phyloP scores from a whole-genome alignment of 1,284 basidiomycete genomes.

The Fomitopsis betulina region DNA sequence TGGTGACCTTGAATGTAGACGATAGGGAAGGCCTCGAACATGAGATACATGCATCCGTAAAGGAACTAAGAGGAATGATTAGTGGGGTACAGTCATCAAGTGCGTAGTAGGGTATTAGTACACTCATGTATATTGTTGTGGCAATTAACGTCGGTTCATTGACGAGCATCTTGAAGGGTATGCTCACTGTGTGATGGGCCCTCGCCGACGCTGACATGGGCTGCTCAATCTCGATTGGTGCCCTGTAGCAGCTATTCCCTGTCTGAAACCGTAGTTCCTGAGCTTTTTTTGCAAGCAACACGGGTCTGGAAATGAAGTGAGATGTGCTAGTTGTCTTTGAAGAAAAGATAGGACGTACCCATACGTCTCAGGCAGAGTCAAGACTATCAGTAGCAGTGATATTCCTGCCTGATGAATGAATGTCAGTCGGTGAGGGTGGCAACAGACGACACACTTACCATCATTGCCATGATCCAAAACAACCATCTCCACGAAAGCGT shows the following conservation, averaged over 20 bases:
- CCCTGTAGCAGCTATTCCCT: constrained; percentile 48
- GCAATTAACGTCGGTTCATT: constrained; percentile 40
- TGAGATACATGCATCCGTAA: constrained; percentile 34
- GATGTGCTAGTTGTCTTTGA: too few relatives aligned
- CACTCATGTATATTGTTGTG: constrained; percentile 24
- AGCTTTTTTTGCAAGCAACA: constrained; percentile 38
- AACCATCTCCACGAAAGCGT: constrained; percentile 64
- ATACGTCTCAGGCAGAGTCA: constrained; percentile 77
- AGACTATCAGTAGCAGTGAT: constrained; percentile 47
- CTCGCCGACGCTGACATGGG: constrained; percentile 25
- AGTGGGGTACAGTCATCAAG: neutral
- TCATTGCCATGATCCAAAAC: constrained; percentile 63
- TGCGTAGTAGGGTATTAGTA: neutral
- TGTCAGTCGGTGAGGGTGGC: constrained; percentile 31
- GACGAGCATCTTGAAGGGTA: constrained; percentile 36
- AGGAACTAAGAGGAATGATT: neutral
- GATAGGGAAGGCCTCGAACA: constrained; percentile 26
- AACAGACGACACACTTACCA: neutral
- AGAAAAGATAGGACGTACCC: constrained; percentile 27
- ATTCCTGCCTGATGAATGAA: constrained; percentile 57
- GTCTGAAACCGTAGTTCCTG: constrained; percentile 32
- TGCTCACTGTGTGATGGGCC: constrained; percentile 27
- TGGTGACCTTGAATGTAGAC: constrained; percentile 24
- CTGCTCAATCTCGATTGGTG: constrained; percentile 26
- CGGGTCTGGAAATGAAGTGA: neutral